These are phyloP conservation scores for Monilinia laxa DNA, from an alignment of 2,329 filamentous ascomycete genomes.

Conservation along the genomic window DNA sequence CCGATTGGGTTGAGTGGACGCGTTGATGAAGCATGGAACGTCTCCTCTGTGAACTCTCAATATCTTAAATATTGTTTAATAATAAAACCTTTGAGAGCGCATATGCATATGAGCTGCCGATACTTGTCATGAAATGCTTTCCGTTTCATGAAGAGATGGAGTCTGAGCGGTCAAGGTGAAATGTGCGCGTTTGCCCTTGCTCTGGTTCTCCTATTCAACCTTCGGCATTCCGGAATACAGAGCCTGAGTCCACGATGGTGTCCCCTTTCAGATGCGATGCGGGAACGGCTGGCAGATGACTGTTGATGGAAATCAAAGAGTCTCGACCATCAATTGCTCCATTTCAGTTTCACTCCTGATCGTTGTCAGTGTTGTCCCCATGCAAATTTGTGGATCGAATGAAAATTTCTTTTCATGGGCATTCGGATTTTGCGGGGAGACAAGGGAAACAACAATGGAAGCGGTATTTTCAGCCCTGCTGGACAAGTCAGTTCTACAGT, in stretches of 20 bases:
- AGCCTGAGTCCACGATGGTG: neutral
- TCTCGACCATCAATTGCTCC: conserved; percentile 2
- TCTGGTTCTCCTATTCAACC: conserved; percentile 5
- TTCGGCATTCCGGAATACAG: neutral
- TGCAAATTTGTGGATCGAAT: conserved; percentile 15
- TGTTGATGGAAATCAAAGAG: conserved; percentile 5
- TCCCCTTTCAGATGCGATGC: neutral
- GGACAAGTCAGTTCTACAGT: neutral
- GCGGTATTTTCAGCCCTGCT: conserved; percentile 17
- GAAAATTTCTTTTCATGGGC: conserved; percentile 19
- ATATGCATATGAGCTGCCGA: conserved; percentile 6
- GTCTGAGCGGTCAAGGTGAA: conserved; percentile 1
- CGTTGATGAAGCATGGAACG: neutral
- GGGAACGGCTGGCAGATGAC: conserved; percentile 10
- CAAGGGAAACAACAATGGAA: conserved; percentile 1
- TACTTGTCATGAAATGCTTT: neutral
- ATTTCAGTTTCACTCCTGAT: conserved; percentile 12
- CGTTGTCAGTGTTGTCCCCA: conserved; percentile 4
- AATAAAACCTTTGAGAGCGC: neutral
- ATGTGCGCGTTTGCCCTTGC: neutral
- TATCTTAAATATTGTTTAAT: neutral
- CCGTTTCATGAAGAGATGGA: neutral
- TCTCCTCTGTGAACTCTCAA: neutral
- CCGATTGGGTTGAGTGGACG: neutral
- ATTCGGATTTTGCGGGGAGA: conserved; percentile 15